Percentiles rank a stretch among this genome's conserved stretches.
These are phyloP conservation scores for Ascoidea rubescens DNA, from an alignment of 805 yeast species.

Conservation along the genomic window DNA sequence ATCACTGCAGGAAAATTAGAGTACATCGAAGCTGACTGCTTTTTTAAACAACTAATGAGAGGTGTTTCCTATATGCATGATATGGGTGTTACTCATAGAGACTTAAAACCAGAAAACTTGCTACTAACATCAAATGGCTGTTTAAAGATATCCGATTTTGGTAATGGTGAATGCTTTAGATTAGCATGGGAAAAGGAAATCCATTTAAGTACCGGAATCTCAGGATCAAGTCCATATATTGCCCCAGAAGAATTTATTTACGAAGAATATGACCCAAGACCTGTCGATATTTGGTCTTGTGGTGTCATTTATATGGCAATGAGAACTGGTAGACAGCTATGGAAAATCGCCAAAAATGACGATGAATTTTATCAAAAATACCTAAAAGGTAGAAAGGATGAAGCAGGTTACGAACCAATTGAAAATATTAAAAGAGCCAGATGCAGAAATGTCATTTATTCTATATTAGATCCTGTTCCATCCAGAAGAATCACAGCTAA, in stretches of 20 bases:
- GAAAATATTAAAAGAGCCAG: constrained; percentile 74
- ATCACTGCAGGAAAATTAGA: constrained; percentile 38
- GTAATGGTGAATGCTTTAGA: constrained; percentile 80
- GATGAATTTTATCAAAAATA: constrained; percentile 76
- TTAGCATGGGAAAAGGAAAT: constrained; percentile 79
- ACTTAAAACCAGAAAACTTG: constrained; percentile 79
- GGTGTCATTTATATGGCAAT: constrained; percentile 89
- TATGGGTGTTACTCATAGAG: constrained; percentile 91
- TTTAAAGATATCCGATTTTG: constrained; percentile 71
- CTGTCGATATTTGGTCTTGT: constrained; percentile 85
- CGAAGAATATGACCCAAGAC: constrained; percentile 64
- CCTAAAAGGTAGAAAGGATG: constrained; percentile 63
- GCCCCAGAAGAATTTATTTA: constrained; percentile 66
- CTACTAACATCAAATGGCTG: constrained; percentile 53
- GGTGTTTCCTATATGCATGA: constrained; percentile 80
- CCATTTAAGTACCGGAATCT: constrained; percentile 55
- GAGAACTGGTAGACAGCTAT: constrained; percentile 87
- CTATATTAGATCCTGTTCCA: constrained; percentile 87
- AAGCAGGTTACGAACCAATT: constrained; percentile 84
- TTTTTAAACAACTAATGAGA: constrained; percentile 70
- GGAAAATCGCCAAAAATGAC: constrained; percentile 64
- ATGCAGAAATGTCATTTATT: constrained; percentile 86
- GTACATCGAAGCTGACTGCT: constrained; percentile 71
- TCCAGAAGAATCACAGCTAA: constrained; percentile 74
- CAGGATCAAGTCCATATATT: constrained; percentile 85